These are phyloP conservation scores for Termitomyces sp. DNA, from an alignment of 768 basidiomycete genomes.

Conservation along the genomic window DNA sequence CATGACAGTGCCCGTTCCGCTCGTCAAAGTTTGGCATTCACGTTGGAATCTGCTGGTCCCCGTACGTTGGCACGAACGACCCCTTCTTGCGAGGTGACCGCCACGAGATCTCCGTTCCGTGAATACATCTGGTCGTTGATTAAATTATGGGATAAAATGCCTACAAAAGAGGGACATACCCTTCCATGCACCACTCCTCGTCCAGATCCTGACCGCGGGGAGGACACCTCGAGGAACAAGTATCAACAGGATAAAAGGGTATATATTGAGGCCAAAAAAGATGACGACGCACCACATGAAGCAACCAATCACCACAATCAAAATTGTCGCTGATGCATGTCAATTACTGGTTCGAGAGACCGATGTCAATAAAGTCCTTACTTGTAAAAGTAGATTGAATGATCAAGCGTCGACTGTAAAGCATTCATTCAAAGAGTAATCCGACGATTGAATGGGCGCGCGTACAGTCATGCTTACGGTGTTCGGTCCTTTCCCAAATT, in stretches of 20 bases:
- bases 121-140: slow-evolving; percentile 54
- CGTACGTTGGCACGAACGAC: slow-evolving; percentile 61
- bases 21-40: slow-evolving; percentile 31
- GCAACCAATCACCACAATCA: slow-evolving; percentile 75
- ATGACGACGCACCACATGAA: slow-evolving; percentile 59
- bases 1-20: background rate
- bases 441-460: slow-evolving; percentile 2
- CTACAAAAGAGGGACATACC: slow-evolving; percentile 36
- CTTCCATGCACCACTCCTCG: slow-evolving; percentile 68
- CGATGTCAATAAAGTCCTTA: slow-evolving; percentile 25
- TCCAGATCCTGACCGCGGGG: slow-evolving; percentile 61
- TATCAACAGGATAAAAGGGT: background rate
- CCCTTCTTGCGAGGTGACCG: slow-evolving; percentile 80
- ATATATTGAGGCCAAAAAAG: background rate
- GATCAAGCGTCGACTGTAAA: slow-evolving; percentile 67
- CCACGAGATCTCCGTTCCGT: slow-evolving; percentile 60
- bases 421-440: background rate
- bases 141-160: background rate
- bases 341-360: background rate
- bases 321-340: slow-evolving; percentile 55
- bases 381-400: slow-evolving; percentile 79
- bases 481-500: slow-evolving; percentile 45
- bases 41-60: slow-evolving; percentile 30
- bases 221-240: slow-evolving; percentile 48
- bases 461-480: slow-evolving; percentile 61